Conservation (phyloP, 768 basidiomycete genomes). For the Lactifluus rugatus region DNA sequence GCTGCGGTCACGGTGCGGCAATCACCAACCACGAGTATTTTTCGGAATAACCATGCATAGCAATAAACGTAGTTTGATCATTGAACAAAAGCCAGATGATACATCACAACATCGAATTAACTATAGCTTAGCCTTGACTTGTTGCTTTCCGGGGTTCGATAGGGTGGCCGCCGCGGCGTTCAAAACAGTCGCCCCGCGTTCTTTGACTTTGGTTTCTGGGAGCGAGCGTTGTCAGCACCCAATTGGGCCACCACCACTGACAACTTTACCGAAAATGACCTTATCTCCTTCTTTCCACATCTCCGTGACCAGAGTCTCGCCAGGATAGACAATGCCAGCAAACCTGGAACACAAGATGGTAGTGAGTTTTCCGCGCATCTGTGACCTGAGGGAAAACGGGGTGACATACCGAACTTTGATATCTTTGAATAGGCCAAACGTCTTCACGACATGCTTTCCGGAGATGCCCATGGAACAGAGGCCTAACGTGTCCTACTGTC, state of each 20-base stretch:
- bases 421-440: conserved; percentile 77
- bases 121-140: conserved; percentile 53
- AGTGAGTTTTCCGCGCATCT: not conserved
- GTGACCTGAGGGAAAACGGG: not conserved
- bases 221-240: not conserved
- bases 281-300: conserved; percentile 97
- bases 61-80: not conserved
- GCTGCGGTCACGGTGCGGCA: not conserved
- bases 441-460: conserved; percentile 84
- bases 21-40: not conserved
- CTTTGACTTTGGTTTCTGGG: conserved; percentile 81
- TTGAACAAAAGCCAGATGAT: not conserved
- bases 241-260: not conserved
- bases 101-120: not conserved
- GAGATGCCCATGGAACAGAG: conserved; percentile 90
- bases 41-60: not conserved
- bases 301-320: conserved; percentile 88
- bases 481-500: conserved; percentile 30
- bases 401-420: conserved; percentile 82
- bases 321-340: conserved; percentile 86
- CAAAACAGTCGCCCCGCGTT: conserved; percentile 61
- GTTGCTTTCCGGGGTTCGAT: conserved; percentile 27
- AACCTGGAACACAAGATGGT: conserved; percentile 41
- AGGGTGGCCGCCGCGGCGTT: conserved; percentile 78
- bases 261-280: conserved; percentile 77